phyloP scores from a whole-genome alignment of 371 early-diverging fungal genomes.

The Mortierella sp. region DNA sequence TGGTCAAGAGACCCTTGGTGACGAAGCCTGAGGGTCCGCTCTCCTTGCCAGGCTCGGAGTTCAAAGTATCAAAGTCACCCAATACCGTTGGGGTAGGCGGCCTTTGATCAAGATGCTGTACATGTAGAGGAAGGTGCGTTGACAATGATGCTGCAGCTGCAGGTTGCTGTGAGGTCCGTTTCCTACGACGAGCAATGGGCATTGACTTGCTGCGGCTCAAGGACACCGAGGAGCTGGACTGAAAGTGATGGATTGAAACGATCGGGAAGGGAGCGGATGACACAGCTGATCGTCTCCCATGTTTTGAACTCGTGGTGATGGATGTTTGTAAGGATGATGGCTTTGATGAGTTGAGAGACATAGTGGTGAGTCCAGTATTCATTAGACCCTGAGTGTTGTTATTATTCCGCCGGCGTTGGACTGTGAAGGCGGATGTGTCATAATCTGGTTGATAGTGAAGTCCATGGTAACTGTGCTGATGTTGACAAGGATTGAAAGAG shows the following conservation, averaged over 20 bases:
- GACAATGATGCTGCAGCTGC: background rate
- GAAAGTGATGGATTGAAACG: slow-evolving; percentile 18
- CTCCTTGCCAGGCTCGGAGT: too few relatives aligned
- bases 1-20: too few relatives aligned
- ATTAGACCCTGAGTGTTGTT: background rate
- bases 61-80: too few relatives aligned
- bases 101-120: too few relatives aligned
- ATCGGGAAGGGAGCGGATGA: slow-evolving; percentile 15
- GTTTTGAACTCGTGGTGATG: slow-evolving; percentile 6
- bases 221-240: background rate
- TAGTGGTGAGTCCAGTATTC: background rate
- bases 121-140: background rate
- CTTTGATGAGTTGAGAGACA: slow-evolving; percentile 3
- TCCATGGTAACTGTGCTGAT: background rate
- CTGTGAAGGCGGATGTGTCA: slow-evolving; percentile 22
- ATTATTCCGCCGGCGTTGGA: slow-evolving; percentile 27
- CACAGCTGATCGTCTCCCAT: slow-evolving; percentile 18
- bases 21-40: too few relatives aligned
- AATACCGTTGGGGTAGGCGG: too few relatives aligned
- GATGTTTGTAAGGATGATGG: slow-evolving; percentile 1
- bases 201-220: slow-evolving; percentile 35
- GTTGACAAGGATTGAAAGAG: slow-evolving; percentile 12
- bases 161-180: slow-evolving; percentile 13
- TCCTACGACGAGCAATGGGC: slow-evolving; percentile 20
- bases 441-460: slow-evolving; percentile 14